Evolutionary conservation across 2,329 filamentous ascomycete species (phyloP).

Genomic region (Hypoxylon sp.): DNA sequence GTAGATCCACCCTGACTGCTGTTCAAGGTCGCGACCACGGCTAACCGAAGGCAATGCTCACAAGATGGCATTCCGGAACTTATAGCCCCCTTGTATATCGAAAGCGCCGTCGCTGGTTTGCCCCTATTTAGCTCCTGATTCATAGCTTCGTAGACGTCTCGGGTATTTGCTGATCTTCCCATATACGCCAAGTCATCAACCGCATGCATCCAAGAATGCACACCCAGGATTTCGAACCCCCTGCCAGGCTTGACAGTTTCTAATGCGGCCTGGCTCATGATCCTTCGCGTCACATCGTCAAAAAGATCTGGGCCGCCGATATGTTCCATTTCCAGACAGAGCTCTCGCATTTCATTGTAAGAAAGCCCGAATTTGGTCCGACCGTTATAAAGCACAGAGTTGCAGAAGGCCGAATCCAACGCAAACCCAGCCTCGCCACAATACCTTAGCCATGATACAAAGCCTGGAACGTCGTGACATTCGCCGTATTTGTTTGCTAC

Average conservation of each 20-base stretch:
- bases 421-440: slow-evolving; percentile 57
- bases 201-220: slow-evolving; percentile 29
- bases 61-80: slow-evolving; percentile 57
- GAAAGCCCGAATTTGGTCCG: slow-evolving; percentile 57
- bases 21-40: slow-evolving; percentile 61
- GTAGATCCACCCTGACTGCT: slow-evolving; percentile 50
- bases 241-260: slow-evolving; percentile 32
- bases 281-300: slow-evolving; percentile 59
- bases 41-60: slow-evolving; percentile 63
- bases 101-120: slow-evolving; percentile 55
- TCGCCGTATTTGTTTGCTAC: slow-evolving; percentile 62
- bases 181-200: slow-evolving; percentile 46
- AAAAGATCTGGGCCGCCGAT: slow-evolving; percentile 55
- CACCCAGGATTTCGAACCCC: not conserved
- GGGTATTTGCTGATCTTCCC: slow-evolving; percentile 51
- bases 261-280: slow-evolving; percentile 56
- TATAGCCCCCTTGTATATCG: slow-evolving; percentile 59
- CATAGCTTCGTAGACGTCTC: slow-evolving; percentile 60
- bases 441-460: slow-evolving; percentile 60
- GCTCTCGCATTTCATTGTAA: slow-evolving; percentile 55
- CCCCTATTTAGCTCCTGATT: slow-evolving; percentile 56
- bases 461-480: slow-evolving; percentile 57
- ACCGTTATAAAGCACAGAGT: slow-evolving; percentile 59
- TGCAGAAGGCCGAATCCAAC: slow-evolving; percentile 58
- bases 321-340: slow-evolving; percentile 56